Evolutionary conservation across 495 filamentous ascomycete genomes (phyloP).

Genomic region (Glarea lozoyensis): DNA sequence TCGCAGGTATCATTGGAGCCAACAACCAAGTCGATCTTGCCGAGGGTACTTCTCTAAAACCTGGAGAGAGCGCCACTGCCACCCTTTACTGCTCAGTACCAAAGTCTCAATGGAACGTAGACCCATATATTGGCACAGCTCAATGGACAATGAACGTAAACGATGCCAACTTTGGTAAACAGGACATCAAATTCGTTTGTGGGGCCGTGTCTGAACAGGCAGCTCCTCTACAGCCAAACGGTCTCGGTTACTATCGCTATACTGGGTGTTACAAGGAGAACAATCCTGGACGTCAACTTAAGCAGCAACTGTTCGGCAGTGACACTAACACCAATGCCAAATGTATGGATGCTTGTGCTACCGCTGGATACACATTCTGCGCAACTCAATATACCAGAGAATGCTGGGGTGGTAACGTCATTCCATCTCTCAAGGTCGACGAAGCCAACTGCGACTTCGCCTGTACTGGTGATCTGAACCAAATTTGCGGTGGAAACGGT

Average conservation of each 20-base stretch:
- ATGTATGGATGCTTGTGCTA: constrained; percentile 30
- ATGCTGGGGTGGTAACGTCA: constrained; percentile 37
- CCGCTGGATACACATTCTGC: constrained; percentile 32
- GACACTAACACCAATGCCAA: constrained; percentile 25
- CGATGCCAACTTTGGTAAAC: constrained; percentile 33
- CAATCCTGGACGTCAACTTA: constrained; percentile 30
- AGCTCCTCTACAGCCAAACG: constrained; percentile 25
- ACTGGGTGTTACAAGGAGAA: constrained; percentile 34
- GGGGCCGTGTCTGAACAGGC: constrained; percentile 30
- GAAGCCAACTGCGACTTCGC: constrained; percentile 28
- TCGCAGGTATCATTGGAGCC: constrained; percentile 28
- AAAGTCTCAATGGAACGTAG: constrained; percentile 35
- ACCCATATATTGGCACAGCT: constrained; percentile 28
- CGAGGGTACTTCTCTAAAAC: constrained; percentile 36
- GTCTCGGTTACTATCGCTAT: constrained; percentile 28
- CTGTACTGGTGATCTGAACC: constrained; percentile 25
- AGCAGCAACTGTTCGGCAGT: constrained; percentile 24
- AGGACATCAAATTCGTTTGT: constrained; percentile 28
- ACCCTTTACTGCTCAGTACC: constrained; percentile 36
- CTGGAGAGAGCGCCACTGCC: constrained; percentile 31
- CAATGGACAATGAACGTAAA: constrained; percentile 37
- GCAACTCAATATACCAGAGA: constrained; percentile 41
- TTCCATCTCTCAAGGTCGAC: constrained; percentile 22
- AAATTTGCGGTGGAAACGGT: constrained; percentile 32
- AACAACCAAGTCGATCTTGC: constrained; percentile 37